phyloP scores from a whole-genome alignment of 2,329 filamentous ascomycete species.

The Penicillium hesseltinei region DNA sequence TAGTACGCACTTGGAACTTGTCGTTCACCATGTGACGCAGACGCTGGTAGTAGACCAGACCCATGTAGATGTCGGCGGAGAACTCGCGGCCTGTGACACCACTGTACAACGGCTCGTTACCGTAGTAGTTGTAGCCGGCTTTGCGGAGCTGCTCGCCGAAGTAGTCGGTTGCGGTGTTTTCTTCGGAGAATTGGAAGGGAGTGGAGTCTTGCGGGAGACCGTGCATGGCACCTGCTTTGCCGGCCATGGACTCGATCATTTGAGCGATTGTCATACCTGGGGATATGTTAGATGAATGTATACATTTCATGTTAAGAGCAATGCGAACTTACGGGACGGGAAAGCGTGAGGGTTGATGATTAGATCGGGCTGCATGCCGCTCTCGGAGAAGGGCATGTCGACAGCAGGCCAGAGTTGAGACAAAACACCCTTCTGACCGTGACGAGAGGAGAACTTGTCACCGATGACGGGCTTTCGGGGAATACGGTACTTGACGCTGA shows the following conservation, averaged over 20 bases:
- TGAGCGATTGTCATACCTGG: conserved; percentile 92
- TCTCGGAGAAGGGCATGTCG: conserved; percentile 96
- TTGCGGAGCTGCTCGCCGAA: conserved; percentile 94
- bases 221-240: conserved; percentile 90
- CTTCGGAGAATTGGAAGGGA: conserved; percentile 90
- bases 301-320: not conserved
- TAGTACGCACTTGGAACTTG: conserved; percentile 97
- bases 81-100: conserved; percentile 95
- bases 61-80: conserved; percentile 91
- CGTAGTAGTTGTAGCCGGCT: conserved; percentile 96
- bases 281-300: conserved; percentile 3
- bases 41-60: conserved; percentile 96
- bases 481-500: conserved; percentile 90
- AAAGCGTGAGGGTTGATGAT: conserved; percentile 99
- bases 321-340: conserved; percentile 66
- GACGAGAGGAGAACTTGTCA: conserved; percentile 98
- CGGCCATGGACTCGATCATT: conserved; percentile 96
- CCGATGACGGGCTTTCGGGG: conserved; percentile 89
- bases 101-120: conserved; percentile 98
- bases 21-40: conserved; percentile 99
- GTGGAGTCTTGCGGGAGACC: conserved; percentile 95
- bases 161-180: conserved; percentile 87
- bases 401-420: conserved; percentile 93
- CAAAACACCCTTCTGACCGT: conserved; percentile 96
- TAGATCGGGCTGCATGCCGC: conserved; percentile 91